phyloP scores from a whole-genome alignment of 345 rosid species.

The Eucalyptus sp. region DNA sequence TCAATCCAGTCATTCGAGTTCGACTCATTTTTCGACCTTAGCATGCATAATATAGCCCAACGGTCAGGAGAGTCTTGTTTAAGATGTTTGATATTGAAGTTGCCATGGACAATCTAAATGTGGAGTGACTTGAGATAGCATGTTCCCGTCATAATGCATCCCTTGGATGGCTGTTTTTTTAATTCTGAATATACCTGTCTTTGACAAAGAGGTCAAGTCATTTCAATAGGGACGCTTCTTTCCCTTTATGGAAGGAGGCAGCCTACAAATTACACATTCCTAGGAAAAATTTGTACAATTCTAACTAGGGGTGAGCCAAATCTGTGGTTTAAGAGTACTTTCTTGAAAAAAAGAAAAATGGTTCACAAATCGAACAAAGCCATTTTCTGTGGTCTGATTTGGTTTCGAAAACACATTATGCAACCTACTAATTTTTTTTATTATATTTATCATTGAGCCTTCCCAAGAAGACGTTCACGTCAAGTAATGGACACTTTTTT shows the following conservation, averaged over 20 bases:
- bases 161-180: neutral
- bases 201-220: neutral
- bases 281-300: neutral
- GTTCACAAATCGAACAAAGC: neutral
- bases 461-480: too few relatives aligned
- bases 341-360: neutral
- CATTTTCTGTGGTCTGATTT: neutral
- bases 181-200: neutral
- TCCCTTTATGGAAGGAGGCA: neutral
- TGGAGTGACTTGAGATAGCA: neutral
- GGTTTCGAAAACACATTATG: neutral
- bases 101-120: neutral
- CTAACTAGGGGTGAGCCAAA: neutral
- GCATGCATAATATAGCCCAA: neutral
- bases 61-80: neutral
- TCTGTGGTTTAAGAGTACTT: neutral
- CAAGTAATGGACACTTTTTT: too few relatives aligned
- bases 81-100: neutral
- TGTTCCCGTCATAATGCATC: neutral
- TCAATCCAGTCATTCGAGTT: neutral
- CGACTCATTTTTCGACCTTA: neutral
- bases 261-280: neutral
- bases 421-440: too few relatives aligned
- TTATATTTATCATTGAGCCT: too few relatives aligned
- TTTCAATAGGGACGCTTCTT: neutral